phyloP scores from a whole-genome alignment of 83 land plant species.

The Diphasiastrum complanatum region DNA sequence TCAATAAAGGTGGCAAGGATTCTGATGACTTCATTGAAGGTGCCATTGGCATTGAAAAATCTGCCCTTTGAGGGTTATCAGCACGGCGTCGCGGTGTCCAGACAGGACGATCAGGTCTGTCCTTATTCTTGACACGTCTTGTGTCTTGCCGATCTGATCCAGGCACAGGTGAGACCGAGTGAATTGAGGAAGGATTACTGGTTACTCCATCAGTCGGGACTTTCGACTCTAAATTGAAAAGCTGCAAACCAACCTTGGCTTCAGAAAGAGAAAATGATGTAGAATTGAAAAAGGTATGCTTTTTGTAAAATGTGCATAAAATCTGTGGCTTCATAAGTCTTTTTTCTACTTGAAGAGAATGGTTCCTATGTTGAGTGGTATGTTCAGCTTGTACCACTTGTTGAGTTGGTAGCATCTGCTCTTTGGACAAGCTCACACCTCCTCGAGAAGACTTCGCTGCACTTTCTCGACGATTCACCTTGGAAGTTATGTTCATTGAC shows the following conservation, averaged over 20 bases:
- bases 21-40: no score
- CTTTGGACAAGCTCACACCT: no score
- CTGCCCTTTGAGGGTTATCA: no score
- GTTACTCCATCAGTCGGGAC: neutral
- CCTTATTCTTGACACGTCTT: conserved; percentile 33
- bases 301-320: conserved; percentile 17
- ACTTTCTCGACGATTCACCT: conserved; percentile 12
- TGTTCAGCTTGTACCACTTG: no score
- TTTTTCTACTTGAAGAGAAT: conserved; percentile 7
- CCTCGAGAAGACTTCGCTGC: conserved; percentile 15
- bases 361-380: neutral
- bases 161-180: neutral
- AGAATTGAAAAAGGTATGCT: conserved; percentile 13
- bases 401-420: no score
- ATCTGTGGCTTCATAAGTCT: conserved; percentile 22
- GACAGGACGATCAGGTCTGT: conserved; percentile 37
- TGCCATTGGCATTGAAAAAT: no score
- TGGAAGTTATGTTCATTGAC: neutral
- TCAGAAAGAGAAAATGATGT: conserved; percentile 17
- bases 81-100: conserved; percentile 39
- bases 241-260: no score
- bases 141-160: conserved; percentile 23
- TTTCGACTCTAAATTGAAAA: conserved; percentile 4
- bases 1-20: no score
- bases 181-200: conserved; percentile 2